Evolutionary conservation across 2,329 filamentous ascomycete genomes (phyloP), one percentile per base, ranked within the genome.

Genomic region (Cladophialophora chaetospira): DNA sequence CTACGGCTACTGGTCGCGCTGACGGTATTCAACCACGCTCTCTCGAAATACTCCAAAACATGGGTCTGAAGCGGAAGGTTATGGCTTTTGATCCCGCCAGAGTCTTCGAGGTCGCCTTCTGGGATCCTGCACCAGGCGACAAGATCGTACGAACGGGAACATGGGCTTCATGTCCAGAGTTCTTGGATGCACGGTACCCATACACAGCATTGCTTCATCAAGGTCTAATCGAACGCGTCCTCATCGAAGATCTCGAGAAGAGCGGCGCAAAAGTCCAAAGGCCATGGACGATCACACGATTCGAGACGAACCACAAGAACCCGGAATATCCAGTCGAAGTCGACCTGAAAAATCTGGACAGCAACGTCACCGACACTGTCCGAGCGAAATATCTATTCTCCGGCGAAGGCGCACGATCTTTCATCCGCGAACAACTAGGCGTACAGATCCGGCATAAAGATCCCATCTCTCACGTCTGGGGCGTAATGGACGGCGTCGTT

Each of bases 21-120:
- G 91, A 96, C 73, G 91, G 91, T 61, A 95, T 97, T 56, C 91
- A 96, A 75, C 91, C 91, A 33, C 86, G 92, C 35, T 95, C 91
- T 0, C 79, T 95, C 21, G 91, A 96, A 66, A 82, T 96, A 13
- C 79, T 96, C 45, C 85, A 88, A 50, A 96, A 96, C 69, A 90
- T 96, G 87, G 91, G 89, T 1, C 77, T 96, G 55, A 96, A 96
- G 76, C 84, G 89, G 42, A 84, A 85, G 54, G 89, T 96, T 68
- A 96, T 96, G 91, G 88, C 86, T 17, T 81, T 93, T 68, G 84
- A 91, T 62, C 92, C 92, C 5, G 91, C 91, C 1, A 90, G 89
- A 67, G 90, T 97, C 23, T 96, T 82, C 69, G 83, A 86, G 66
- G 84, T 86, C 28, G 82, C 84, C 4, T 86, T 86, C 68, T 87